Percentiles rank a stretch among this genome's conserved stretches.
These are phyloP conservation scores for Chlorella sp. DNA, from an alignment of 139 green algal species.

Conservation along the genomic window DNA sequence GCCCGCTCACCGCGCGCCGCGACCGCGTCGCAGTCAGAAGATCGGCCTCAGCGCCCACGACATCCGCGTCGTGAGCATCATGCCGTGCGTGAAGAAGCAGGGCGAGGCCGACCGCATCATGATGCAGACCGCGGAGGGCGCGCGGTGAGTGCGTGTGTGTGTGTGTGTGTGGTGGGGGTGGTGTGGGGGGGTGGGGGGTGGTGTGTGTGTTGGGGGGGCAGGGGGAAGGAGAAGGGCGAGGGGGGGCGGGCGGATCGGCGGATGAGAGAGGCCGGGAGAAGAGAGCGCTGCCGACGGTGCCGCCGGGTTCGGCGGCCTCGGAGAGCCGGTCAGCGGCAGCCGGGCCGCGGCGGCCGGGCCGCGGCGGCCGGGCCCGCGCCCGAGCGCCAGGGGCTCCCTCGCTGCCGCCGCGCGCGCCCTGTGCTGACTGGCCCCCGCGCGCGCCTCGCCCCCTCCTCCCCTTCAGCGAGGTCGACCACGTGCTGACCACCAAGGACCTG, in stretches of 20 bases:
- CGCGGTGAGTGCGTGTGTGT: constrained; percentile 8
- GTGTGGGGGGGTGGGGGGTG: background rate
- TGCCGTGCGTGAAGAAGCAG: constrained; percentile 75
- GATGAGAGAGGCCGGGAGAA: too few relatives aligned
- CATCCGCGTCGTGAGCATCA: constrained; percentile 54
- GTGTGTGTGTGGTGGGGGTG: background rate
- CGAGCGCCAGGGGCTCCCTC: too few relatives aligned
- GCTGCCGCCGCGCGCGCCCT: too few relatives aligned
- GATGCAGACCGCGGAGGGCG: constrained; percentile 33
- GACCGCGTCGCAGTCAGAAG: constrained; percentile 43
- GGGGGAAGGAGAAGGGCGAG: too few relatives aligned
- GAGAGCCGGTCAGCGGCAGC: too few relatives aligned
- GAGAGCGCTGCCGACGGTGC: too few relatives aligned
- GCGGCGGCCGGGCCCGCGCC: too few relatives aligned
- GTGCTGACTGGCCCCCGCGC: background rate
- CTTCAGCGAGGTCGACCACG: constrained; percentile 65
- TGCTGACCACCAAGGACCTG: constrained; percentile 66
- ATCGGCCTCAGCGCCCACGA: constrained; percentile 26
- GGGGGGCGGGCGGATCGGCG: too few relatives aligned
- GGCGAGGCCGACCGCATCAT: constrained; percentile 63
- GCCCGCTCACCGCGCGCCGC: too few relatives aligned
- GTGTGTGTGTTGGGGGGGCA: too few relatives aligned
- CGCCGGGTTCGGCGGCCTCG: too few relatives aligned
- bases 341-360: too few relatives aligned
- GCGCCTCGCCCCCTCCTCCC: background rate